Conservation (phyloP, 139 green algal genomes). For the Mychonastes homosphaera region DNA sequence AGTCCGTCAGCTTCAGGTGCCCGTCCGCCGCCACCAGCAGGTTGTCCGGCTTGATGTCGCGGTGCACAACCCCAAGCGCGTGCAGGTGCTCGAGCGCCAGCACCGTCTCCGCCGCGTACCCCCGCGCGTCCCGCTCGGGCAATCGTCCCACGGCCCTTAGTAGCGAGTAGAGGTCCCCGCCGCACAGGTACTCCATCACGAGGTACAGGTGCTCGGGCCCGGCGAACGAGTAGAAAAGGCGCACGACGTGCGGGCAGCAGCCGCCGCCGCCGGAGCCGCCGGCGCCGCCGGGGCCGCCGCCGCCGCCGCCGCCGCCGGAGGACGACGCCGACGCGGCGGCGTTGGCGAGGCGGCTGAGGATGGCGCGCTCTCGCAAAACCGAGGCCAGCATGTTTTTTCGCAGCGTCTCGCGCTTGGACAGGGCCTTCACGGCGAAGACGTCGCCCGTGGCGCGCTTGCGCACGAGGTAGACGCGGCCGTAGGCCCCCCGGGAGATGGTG, state of each 20-base stretch:
- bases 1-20: conserved; percentile 93
- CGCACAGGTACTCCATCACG: conserved; percentile 94
- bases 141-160: conserved; percentile 67
- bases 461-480: conserved; percentile 87
- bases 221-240: conserved; percentile 90
- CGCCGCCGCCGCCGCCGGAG: not conserved
- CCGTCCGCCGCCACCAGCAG: conserved; percentile 78
- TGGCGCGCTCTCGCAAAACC: conserved; percentile 87
- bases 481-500: conserved; percentile 85
- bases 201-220: conserved; percentile 87
- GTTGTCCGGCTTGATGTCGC: conserved; percentile 97
- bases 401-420: conserved; percentile 88
- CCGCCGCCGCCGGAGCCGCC: not conserved
- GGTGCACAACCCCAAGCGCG: conserved; percentile 76
- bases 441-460: conserved; percentile 65
- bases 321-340: not conserved
- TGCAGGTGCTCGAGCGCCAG: conserved; percentile 95
- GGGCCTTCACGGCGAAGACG: conserved; percentile 61
- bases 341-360: conserved; percentile 75
- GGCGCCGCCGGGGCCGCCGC: not conserved
- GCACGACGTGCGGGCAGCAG: conserved; percentile 74
- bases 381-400: conserved; percentile 91
- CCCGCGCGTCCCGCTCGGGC: conserved; percentile 66
- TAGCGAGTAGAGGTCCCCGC: conserved; percentile 67
- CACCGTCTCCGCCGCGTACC: conserved; percentile 85